Base-by-base conservation (phyloP, 2,329 filamentous ascomycete genomes). In the Talaromyces islandicus region DNA sequence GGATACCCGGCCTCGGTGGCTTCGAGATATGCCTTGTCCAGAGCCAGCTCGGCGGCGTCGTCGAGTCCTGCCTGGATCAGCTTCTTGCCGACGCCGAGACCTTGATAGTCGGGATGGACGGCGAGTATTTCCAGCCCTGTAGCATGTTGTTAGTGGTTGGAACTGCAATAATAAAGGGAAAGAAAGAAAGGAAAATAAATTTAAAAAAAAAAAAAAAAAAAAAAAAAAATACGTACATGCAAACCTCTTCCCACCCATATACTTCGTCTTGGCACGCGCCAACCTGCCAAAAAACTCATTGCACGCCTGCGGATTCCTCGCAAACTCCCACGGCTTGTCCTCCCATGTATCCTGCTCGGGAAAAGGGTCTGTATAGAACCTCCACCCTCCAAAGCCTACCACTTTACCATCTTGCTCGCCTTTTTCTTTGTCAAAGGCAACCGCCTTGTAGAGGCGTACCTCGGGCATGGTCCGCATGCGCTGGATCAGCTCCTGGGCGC, bases 211-310 rank as follows among this genome's bases (percentile, higher is more conserved):
- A n/a, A 24, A 7, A 38, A 29, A 14, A 54, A 43, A 54, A 21
- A 19, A 11, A 25, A 9, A n/a, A 24, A 19, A 35, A 41, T 7
- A 53, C 53, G 17, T 54, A 62, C 57, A 62, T 27, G 57, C 57
- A 60, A 54, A 59, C 6, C 29, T 59, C 46, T 48, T 59, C 32
- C 60, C 60, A 19, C 60, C 60, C 27, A 62, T 52, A 54, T 46
- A 30, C 46, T 50, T 52, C 10, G 53, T 59, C 43, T 53, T 55
- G 29, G 35, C 25, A 25, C 35, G 27, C 27, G 57, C 56, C 25
- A 59, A 21, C 10, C 11, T 25, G 5, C 60, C 56, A 46, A 62
- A 60, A n/a, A 57, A 62, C 32, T 60, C 57, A 57, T 62, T 62
- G n/a, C 54, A 62, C 2, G 27, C 54, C 29, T 24, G 25, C n/a